Conservation (phyloP, 1,284 basidiomycete species). For the Pholiota adiposa region DNA sequence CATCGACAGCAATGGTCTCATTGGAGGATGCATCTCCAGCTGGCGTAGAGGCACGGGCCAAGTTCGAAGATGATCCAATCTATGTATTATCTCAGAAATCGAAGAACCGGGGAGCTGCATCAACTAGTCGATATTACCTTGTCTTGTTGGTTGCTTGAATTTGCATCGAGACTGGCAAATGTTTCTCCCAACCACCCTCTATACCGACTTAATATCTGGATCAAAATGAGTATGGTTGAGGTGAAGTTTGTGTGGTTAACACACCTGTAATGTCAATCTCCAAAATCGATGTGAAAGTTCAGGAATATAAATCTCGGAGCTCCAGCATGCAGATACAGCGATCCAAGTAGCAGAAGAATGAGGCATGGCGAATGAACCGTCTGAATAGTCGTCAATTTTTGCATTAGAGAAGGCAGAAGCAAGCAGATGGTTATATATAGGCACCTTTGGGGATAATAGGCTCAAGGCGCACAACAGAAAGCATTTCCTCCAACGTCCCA, state of each 20-base stretch:
- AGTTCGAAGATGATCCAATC: constrained; percentile 23
- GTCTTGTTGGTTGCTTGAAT: constrained; percentile 22
- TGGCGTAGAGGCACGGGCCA: constrained; percentile 53
- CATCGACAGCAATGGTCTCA: constrained; percentile 64
- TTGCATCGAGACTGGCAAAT: constrained; percentile 15
- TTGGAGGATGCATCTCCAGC: constrained; percentile 51
- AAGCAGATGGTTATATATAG: no score
- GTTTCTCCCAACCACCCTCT: constrained; percentile 70
- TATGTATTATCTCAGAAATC: constrained; percentile 5
- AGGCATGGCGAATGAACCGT: constrained; percentile 50
- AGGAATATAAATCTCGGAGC: constrained; percentile 80
- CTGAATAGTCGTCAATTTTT: constrained; percentile 19
- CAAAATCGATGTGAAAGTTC: constrained; percentile 86
- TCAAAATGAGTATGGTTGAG: constrained; percentile 11
- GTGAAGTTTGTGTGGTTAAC: constrained; percentile 22
- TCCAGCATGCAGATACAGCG: constrained; percentile 84
- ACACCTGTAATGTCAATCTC: constrained; percentile 85
- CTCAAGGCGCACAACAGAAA: constrained; percentile 52
- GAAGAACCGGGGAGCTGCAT: background rate
- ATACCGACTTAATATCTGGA: constrained; percentile 79
- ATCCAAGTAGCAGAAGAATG: constrained; percentile 76
- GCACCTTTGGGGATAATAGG: constrained; percentile 44
- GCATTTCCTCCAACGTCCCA: constrained; percentile 68
- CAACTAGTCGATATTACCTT: constrained; percentile 27
- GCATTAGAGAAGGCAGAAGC: background rate